phyloP scores from a whole-genome alignment of 179 eudicot species.

The Drosera spatulata region DNA sequence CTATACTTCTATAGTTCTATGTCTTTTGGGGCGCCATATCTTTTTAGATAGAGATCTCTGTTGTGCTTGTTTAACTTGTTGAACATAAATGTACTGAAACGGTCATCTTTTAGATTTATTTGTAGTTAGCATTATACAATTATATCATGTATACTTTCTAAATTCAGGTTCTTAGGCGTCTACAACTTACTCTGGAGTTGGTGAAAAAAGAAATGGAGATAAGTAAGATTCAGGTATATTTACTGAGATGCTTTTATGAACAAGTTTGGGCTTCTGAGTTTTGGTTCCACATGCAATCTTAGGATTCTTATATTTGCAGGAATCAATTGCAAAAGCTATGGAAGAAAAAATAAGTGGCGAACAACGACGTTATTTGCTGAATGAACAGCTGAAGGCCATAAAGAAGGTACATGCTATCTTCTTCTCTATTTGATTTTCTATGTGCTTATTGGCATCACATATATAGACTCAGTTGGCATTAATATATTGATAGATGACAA shows the following conservation, averaged over 20 bases:
- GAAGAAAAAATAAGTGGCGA: slow-evolving; percentile 99
- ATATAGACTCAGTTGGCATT: not conserved
- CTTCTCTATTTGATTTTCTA: not conserved
- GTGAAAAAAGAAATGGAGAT: slow-evolving; percentile 99
- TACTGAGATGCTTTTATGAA: slow-evolving; percentile 8
- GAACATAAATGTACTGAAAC: no score
- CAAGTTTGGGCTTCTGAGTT: not conserved
- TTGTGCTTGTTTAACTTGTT: no score
- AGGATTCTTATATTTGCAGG: slow-evolving; percentile 24
- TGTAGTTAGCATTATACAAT: no score
- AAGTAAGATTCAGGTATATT: slow-evolving; percentile 89
- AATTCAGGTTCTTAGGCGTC: slow-evolving; percentile 68
- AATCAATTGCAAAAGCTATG: slow-evolving; percentile 96
- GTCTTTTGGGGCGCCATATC: no score
- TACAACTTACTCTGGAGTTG: slow-evolving; percentile 75
- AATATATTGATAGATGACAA: no score
- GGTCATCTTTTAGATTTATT: no score
- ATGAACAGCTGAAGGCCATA: slow-evolving; percentile 96
- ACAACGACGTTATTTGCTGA: slow-evolving; percentile 92
- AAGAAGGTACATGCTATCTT: slow-evolving; percentile 49
- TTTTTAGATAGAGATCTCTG: no score
- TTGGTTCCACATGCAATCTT: not conserved
- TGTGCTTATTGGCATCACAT: not conserved
- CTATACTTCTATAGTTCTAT: no score
- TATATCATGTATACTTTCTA: no score